Base-by-base conservation (phyloP, 108 stramenopile species). In the Nannochloropsis gaditana region DNA sequence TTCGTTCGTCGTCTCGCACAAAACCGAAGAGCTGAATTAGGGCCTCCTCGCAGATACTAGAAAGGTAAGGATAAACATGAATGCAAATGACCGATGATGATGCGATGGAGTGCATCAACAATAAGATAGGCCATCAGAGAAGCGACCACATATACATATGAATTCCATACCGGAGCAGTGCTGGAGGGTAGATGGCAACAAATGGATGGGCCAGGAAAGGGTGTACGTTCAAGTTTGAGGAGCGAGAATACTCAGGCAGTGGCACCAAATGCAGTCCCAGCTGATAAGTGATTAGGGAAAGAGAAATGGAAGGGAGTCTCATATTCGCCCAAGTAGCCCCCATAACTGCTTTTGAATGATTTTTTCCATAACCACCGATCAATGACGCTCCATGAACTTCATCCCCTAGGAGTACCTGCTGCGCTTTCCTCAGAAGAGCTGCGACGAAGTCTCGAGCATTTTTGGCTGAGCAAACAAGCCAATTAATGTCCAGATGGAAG, bases 201-300 rank as follows among this genome's bases (percentile, higher is more conserved):
- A 79, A 84, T 21, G 86, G 79, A 43, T 87, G 86, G 2, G 86
- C 83, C 19, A 87, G 43, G n/a, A 87, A 73, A 21, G 86, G 86
- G 44, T 87, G 83, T 44, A 80, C 43, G 83, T 83, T 79, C 43
- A 87, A 83, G 11, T 11, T 82, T 42, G 79, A 43, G 15, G 43
- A 43, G 17, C 83, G 44, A 9, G 79, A 79, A 21, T 83, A 87
- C 41, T 83, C 59, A 19, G 86, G 86, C 81, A 80, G 47, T 83
- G 82, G 82, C 31, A 9, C 82, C 21, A 19, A 59, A 9, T n/a
- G 50, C 15, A 50, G 47, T 10, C 47, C 47, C 47, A 50, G 47
- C 47, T 50, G 47, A 15, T 15, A 50, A 15, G 0, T 10, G 15
- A 11, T 50, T 31, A 44, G 79, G 10, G 19, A 73, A 11, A 83